Evolutionary conservation across 2,329 filamentous ascomycete species (phyloP).

Genomic region (Fusarium beomiforme): DNA sequence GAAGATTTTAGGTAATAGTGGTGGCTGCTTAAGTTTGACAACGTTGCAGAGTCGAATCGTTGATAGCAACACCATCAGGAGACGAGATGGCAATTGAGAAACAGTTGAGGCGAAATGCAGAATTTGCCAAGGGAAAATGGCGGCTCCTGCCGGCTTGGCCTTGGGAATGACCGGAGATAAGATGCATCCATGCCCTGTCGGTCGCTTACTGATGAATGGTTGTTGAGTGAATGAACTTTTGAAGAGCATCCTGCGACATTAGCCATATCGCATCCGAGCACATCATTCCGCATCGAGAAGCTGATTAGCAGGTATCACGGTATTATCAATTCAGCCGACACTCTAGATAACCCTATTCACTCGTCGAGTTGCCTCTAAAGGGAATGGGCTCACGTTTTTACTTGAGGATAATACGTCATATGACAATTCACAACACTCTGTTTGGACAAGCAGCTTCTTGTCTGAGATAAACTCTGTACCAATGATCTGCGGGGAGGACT

Average conservation of each 20-base stretch:
- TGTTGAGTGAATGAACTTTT: constrained; percentile 12
- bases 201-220: not conserved
- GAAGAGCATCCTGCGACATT: not conserved
- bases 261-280: not conserved
- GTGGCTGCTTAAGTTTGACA: not conserved
- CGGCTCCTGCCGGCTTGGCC: constrained; percentile 24
- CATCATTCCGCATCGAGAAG: constrained; percentile 21
- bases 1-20: not conserved
- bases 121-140: constrained; percentile 6
- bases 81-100: not conserved
- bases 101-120: not conserved
- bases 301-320: constrained; percentile 11
- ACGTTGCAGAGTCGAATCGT: not conserved
- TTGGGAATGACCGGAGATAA: constrained; percentile 28
- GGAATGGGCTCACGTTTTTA: not conserved
- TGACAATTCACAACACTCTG: constrained; percentile 6
- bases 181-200: not conserved
- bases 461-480: constrained; percentile 14
- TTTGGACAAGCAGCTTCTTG: not conserved
- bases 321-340: not conserved
- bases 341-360: constrained; percentile 8
- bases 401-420: constrained; percentile 14
- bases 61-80: not conserved
- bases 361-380: not conserved
- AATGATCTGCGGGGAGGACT: constrained; percentile 14